Evolutionary conservation across 2,329 filamentous ascomycete genomes (phyloP), one percentile per base, ranked within the genome.

Genomic region (Xylariaceae sp.): DNA sequence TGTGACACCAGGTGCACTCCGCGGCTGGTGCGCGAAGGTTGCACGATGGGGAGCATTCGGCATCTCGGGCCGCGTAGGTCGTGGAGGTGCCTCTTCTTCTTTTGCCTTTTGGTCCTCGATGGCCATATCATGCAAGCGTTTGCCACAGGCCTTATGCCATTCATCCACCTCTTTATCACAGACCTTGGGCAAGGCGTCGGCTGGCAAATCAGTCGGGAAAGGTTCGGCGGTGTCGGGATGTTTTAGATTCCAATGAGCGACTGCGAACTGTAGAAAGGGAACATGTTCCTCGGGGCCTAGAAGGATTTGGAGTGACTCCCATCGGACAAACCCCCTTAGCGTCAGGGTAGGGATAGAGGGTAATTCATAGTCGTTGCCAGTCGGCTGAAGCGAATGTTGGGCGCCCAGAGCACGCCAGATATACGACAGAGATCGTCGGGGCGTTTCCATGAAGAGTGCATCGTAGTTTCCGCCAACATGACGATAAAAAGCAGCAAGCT

Each of bases 371-470:
- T 88, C 80, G 57, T 83, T 77, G 32, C 81, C 78, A 38, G 80
- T 80, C 1, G 94, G 87, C 16, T 50, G 47, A 22, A 97, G 75
- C 40, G 82, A 83, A 68, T 97, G 92, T 58, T 90, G 86, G 64
- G 92, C 96, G 56, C 92, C 93, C 41, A 95, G 80, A 6, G 87
- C 87, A 60, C 89, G 86, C 75, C 94, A 97, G 54, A 96, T 93
- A 69, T 89, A 94, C 22, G 91, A 93, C 52, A 98, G 83, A 35
- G 85, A 84, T 29, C 81, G 72, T 49, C 83, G 71, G 17, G 86
- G 83, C 25, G 86, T 88, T 3, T 84, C 76, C 34, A 92, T 73
- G 64, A 97, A 97, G 43, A 97, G 79, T 20, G 76, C 69, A 62
- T 92, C 86, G 65, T 86, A 89, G 60, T 91, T 79, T 37, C 85